phyloP scores from a whole-genome alignment of 2,329 filamentous ascomycete species.

The Cladosporium sp. region DNA sequence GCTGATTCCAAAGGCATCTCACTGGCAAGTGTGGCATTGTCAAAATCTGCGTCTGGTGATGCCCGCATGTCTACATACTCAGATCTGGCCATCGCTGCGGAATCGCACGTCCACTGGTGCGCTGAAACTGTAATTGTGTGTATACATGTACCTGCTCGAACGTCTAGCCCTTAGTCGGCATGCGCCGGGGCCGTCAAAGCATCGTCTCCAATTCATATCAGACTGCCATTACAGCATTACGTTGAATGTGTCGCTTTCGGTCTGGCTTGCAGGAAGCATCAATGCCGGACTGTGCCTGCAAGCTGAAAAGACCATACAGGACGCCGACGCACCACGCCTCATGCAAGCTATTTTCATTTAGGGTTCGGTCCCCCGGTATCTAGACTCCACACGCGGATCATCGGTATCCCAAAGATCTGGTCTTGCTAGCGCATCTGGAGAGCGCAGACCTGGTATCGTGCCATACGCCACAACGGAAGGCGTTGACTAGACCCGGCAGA shows the following conservation, averaged over 20 bases:
- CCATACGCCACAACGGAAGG: constrained; percentile 7
- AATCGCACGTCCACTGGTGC: neutral
- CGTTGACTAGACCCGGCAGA: constrained; percentile 1
- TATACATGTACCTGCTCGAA: neutral
- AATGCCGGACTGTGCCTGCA: neutral
- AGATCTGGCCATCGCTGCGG: neutral
- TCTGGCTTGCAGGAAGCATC: constrained; percentile 9
- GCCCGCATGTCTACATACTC: neutral
- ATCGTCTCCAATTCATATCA: neutral
- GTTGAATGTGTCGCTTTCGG: neutral
- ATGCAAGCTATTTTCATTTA: constrained; percentile 7
- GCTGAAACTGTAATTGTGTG: neutral
- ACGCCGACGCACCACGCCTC: constrained; percentile 5
- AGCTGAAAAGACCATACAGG: neutral
- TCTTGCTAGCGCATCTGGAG: constrained; percentile 12
- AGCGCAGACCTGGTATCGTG: neutral
- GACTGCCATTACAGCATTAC: neutral
- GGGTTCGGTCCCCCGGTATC: constrained; percentile 7
- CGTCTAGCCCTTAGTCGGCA: neutral
- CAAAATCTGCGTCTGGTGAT: neutral
- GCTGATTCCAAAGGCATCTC: neutral
- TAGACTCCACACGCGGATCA: neutral
- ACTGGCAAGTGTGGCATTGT: neutral
- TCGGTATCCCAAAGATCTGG: constrained; percentile 15
- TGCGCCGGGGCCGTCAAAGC: neutral